Evolutionary conservation across 2,329 filamentous ascomycete species (phyloP).

Genomic region (Pyricularia pennisetigena): DNA sequence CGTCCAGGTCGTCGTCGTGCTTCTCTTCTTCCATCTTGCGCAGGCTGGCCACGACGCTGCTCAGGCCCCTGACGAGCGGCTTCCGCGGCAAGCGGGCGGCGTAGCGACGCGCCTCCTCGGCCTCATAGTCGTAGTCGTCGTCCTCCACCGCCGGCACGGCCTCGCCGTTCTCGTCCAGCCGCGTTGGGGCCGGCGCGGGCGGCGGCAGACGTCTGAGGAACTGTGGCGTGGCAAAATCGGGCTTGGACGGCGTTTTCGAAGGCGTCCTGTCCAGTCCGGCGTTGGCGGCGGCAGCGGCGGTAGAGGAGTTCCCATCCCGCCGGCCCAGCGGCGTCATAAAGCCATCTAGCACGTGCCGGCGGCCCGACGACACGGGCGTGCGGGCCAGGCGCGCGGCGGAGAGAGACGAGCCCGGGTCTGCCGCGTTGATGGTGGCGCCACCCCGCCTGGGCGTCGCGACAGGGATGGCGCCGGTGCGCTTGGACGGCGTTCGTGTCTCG

Average conservation of each 20-base stretch:
- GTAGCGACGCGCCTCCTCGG: neutral
- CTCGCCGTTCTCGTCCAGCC: conserved; percentile 44
- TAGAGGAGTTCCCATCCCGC: conserved; percentile 23
- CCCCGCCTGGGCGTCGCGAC: conserved; percentile 23
- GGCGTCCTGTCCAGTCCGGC: conserved; percentile 7
- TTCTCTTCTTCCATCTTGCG: conserved; percentile 60
- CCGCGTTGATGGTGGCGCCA: conserved; percentile 16
- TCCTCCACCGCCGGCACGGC: conserved; percentile 17
- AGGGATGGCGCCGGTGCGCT: conserved; percentile 23
- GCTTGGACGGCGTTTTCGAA: conserved; percentile 31
- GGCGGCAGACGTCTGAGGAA: conserved; percentile 52
- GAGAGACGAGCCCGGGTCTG: conserved; percentile 12
- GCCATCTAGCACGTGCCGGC: conserved; percentile 49
- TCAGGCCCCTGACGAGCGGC: conserved; percentile 59
- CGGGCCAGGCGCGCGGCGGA: conserved; percentile 23
- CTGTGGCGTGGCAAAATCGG: conserved; percentile 58
- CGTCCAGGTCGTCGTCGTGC: conserved; percentile 65
- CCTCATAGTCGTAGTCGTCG: neutral
- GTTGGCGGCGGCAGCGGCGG: neutral
- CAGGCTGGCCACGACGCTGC: conserved; percentile 62
- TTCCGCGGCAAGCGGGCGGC: conserved; percentile 44
- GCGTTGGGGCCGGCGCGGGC: conserved; percentile 18
- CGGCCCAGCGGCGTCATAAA: conserved; percentile 57
- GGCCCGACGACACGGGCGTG: conserved; percentile 47
- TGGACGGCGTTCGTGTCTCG: conserved; percentile 31